These are phyloP conservation scores for Colletotrichum chlorophyti DNA, from an alignment of 2,329 filamentous ascomycete species.

Conservation along the genomic window DNA sequence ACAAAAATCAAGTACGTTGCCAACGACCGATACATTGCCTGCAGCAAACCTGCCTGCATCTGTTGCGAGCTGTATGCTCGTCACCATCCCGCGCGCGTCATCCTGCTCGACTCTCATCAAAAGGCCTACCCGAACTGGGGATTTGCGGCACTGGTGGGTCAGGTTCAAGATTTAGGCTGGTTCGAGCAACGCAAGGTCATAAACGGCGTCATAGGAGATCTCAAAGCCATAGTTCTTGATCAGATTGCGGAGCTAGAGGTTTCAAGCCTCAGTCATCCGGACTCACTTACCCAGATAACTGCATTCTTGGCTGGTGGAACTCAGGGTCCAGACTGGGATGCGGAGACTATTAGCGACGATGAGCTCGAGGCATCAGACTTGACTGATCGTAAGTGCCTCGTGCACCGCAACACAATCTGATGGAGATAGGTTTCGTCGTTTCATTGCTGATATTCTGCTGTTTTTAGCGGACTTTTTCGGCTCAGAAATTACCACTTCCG, in stretches of 20 bases:
- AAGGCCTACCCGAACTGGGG: slow-evolving; percentile 52
- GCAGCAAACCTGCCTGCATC: slow-evolving; percentile 59
- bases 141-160: background rate
- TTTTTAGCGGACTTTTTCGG: too few relatives aligned
- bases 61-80: slow-evolving; percentile 54
- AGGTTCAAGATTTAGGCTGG: background rate
- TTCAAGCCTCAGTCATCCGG: background rate
- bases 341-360: background rate
- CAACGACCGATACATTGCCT: slow-evolving; percentile 53
- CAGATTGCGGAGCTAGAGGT: background rate
- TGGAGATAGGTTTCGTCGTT: background rate
- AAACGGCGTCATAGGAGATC: slow-evolving; percentile 3
- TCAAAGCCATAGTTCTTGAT: background rate
- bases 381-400: background rate
- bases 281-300: slow-evolving; percentile 3
- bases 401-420: background rate
- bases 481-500: too few relatives aligned
- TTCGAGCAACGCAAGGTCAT: background rate
- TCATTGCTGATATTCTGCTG: too few relatives aligned
- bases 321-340: background rate
- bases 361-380: background rate
- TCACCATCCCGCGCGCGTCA: slow-evolving; percentile 42
- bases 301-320: background rate
- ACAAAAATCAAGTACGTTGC: slow-evolving; percentile 40
- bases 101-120: slow-evolving; percentile 43